phyloP scores from a whole-genome alignment of 441 rosid genomes.

The Oxalis stricta region DNA sequence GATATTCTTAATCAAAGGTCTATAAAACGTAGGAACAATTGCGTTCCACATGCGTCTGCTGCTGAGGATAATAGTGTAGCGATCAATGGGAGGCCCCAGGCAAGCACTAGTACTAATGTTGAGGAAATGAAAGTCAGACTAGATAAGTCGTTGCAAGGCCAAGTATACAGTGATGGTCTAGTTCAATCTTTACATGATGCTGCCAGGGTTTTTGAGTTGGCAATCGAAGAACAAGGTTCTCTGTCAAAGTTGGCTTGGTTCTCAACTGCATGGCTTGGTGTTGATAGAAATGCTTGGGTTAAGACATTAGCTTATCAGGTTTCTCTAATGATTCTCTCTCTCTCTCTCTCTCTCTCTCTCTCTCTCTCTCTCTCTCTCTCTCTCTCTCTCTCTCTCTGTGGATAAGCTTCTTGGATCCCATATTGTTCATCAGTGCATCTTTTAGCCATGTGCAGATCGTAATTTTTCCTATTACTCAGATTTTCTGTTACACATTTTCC shows the following conservation, averaged over 20 bases:
- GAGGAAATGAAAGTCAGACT: conserved; percentile 68
- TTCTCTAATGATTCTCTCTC: conserved; percentile 7
- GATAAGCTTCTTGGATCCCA: no score
- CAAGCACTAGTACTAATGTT: conserved; percentile 38
- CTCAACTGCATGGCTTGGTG: conserved; percentile 80
- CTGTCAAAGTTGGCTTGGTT: conserved; percentile 65
- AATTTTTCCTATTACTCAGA: no score
- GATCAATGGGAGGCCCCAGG: conserved; percentile 47
- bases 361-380: no score
- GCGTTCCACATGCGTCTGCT: conserved; percentile 41
- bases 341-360: not conserved
- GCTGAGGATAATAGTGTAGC: conserved; percentile 77
- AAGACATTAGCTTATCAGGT: conserved; percentile 95
- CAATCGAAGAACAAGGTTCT: conserved; percentile 48
- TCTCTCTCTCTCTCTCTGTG: no score
- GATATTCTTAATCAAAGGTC: conserved; percentile 7
- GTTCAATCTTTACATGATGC: conserved; percentile 83
- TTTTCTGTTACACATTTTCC: no score
- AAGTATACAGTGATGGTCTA: conserved; percentile 60
- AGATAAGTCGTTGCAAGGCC: conserved; percentile 49
- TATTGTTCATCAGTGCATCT: no score
- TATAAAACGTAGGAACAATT: conserved; percentile 19
- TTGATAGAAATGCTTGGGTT: conserved; percentile 78
- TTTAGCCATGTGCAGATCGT: no score
- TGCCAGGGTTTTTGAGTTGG: conserved; percentile 80